A percentile compares a stretch with the other conserved stretches of the same genome.
These are phyloP conservation scores for Trypanosoma grayi DNA, from an alignment of 208 protist species.

Conservation along the genomic window DNA sequence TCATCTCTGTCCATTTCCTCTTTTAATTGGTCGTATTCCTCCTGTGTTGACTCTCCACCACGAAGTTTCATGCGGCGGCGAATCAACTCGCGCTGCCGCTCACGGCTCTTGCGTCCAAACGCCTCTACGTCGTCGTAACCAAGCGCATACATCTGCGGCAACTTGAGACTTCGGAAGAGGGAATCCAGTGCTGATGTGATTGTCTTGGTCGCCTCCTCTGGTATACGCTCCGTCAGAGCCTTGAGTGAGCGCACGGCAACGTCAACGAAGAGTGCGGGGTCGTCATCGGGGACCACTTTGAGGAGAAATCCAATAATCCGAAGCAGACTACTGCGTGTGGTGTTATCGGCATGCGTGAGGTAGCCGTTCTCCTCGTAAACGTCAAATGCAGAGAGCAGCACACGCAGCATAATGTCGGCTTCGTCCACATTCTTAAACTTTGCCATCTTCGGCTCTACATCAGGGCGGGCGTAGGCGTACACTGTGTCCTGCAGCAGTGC, in stretches of 20 bases:
- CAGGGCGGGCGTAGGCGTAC: constrained; percentile 73
- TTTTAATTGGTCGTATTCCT: constrained; percentile 62
- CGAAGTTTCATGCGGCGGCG: constrained; percentile 52
- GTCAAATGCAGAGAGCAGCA: constrained; percentile 77
- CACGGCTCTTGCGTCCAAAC: constrained; percentile 77
- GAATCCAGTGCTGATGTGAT: constrained; percentile 77
- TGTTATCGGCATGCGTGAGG: constrained; percentile 86
- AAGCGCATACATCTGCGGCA: constrained; percentile 71
- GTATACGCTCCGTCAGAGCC: constrained; percentile 64
- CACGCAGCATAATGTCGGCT: constrained; percentile 81
- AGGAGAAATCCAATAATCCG: constrained; percentile 78
- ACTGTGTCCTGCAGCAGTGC: constrained; percentile 79
- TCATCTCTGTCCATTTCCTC: constrained; percentile 86
- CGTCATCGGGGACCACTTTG: constrained; percentile 86
- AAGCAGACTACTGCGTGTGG: constrained; percentile 67
- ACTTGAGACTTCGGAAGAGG: constrained; percentile 75
- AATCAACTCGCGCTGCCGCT: constrained; percentile 80
- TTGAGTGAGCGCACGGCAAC: constrained; percentile 71
- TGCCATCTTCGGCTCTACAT: constrained; percentile 64
- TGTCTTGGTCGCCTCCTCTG: constrained; percentile 78
- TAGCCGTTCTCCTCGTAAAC: constrained; percentile 89
- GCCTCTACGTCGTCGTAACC: constrained; percentile 89
- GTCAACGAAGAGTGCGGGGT: constrained; percentile 85
- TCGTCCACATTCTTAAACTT: constrained; percentile 80
- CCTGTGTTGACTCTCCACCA: constrained; percentile 40